Conservation (phyloP, 768 basidiomycete species). For the Lactarius pseudohatsudake region DNA sequence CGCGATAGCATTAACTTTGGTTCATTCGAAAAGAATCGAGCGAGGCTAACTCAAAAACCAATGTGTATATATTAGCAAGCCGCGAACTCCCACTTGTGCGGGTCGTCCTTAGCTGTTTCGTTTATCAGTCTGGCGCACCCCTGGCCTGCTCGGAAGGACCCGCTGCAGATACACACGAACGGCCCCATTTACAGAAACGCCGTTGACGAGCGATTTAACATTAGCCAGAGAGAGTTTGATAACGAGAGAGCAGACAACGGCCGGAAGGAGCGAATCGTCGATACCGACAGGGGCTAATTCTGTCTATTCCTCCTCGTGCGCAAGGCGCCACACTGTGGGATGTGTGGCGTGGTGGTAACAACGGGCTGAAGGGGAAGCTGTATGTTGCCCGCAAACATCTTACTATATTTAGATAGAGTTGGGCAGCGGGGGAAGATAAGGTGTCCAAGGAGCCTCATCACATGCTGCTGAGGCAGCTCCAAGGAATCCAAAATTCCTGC, state of each 20-base stretch:
- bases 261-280: background rate
- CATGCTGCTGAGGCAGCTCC: slow-evolving; percentile 2
- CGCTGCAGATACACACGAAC: background rate
- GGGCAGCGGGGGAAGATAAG: slow-evolving; percentile 3
- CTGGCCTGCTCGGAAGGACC: slow-evolving; percentile 2
- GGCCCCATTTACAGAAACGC: slow-evolving; percentile 12
- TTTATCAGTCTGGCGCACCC: background rate
- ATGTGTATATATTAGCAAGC: background rate
- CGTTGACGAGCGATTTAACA: background rate
- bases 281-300: slow-evolving; percentile 18
- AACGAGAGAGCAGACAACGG: background rate
- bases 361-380: background rate
- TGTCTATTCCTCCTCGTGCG: background rate
- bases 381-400: background rate
- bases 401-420: slow-evolving; percentile 12
- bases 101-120: background rate
- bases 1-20: background rate
- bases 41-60: slow-evolving; percentile 3
- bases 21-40: background rate
- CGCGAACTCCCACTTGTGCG: background rate
- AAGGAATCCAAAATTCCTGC: background rate
- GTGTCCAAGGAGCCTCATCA: slow-evolving; percentile 10
- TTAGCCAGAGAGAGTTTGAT: slow-evolving; percentile 6
- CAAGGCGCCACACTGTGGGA: background rate
- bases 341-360: slow-evolving; percentile 2